These are phyloP conservation scores for Prunus campanulata DNA, from an alignment of 306 rosid species.

Conservation along the genomic window DNA sequence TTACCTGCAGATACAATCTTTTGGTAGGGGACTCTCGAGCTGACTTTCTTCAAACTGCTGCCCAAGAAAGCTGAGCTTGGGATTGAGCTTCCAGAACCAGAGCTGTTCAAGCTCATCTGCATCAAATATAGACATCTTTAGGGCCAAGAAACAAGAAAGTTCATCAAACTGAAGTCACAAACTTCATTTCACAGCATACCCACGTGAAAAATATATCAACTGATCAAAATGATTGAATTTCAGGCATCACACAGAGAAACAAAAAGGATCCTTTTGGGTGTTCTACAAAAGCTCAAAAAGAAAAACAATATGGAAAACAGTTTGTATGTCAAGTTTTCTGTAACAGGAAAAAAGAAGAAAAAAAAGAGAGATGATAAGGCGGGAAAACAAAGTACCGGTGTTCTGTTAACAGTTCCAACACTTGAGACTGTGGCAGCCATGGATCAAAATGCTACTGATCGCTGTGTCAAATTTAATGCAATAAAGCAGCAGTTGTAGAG, in stretches of 20 bases:
- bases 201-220: neutral
- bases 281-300: neutral
- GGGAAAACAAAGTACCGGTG: constrained; percentile 22
- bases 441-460: constrained; percentile 6
- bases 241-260: neutral
- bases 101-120: constrained; percentile 30
- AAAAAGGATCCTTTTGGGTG: neutral
- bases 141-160: neutral
- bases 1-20: constrained; percentile 13
- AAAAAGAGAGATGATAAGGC: neutral
- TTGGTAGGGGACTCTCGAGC: constrained; percentile 12
- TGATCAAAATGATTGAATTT: neutral
- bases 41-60: constrained; percentile 27
- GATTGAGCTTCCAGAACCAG: constrained; percentile 23
- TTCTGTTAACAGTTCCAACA: constrained; percentile 25
- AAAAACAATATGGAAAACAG: neutral
- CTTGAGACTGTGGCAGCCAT: constrained; percentile 41
- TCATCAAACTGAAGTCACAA: neutral
- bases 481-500: constrained; percentile 4
- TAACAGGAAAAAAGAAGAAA: neutral
- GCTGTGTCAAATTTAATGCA: neutral
- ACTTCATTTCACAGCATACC: neutral
- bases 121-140: neutral
- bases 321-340: neutral
- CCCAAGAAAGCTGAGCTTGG: constrained; percentile 37